Evolutionary conservation across 257 asterid species (phyloP).

Genomic region (Solanum lycopersicoides): DNA sequence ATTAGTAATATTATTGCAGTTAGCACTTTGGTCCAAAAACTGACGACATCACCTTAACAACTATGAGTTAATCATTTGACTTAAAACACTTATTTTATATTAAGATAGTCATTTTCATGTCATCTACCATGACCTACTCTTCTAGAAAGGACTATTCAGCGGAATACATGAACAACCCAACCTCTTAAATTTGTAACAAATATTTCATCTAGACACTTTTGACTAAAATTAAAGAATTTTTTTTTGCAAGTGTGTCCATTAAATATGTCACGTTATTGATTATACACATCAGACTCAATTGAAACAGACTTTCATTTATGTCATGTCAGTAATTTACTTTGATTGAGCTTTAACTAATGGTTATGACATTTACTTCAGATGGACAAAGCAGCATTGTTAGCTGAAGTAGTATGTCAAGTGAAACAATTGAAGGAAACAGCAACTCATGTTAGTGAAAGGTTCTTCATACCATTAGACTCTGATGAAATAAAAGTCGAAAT

Average conservation of each 20-base stretch:
- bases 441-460: slow-evolving; percentile 35
- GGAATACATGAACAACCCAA: neutral
- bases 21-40: neutral
- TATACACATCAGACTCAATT: neutral
- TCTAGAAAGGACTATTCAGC: neutral
- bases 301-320: neutral
- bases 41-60: neutral
- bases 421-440: slow-evolving; percentile 50
- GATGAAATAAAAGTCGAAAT: slow-evolving; percentile 59
- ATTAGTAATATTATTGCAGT: neutral
- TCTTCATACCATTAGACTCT: slow-evolving; percentile 59
- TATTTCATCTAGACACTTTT: neutral
- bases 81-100: neutral
- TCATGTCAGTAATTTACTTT: neutral
- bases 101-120: slow-evolving; percentile 5
- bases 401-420: slow-evolving; percentile 60
- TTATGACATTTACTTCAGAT: slow-evolving; percentile 23
- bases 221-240: no score
- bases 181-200: neutral
- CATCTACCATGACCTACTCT: neutral
- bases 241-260: neutral
- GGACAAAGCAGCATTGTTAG: slow-evolving; percentile 81
- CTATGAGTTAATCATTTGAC: neutral
- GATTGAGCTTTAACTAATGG: neutral
- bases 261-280: neutral